Conservation (phyloP, 2,329 filamentous ascomycete genomes). For the Incumbomyces delicatus region DNA sequence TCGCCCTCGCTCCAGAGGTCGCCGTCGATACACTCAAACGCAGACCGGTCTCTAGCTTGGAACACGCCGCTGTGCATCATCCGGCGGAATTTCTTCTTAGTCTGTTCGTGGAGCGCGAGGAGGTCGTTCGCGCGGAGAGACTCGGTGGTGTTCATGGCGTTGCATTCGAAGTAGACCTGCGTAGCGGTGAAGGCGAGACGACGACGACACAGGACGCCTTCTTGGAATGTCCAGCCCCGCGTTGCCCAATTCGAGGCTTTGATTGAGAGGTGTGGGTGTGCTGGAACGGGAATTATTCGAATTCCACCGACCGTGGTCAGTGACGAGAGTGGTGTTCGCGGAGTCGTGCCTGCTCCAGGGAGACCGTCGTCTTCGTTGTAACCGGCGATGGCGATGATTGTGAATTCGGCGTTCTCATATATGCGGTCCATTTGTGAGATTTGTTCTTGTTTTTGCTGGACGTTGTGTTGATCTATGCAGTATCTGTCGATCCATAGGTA, state of each 20-base stretch:
- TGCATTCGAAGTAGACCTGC: slow-evolving; percentile 23
- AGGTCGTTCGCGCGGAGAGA: neutral
- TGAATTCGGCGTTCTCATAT: slow-evolving; percentile 38
- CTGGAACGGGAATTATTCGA: neutral
- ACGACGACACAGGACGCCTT: slow-evolving; percentile 23
- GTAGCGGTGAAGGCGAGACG: slow-evolving; percentile 26
- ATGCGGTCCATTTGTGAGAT: slow-evolving; percentile 38
- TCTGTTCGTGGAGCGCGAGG: neutral
- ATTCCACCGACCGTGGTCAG: neutral
- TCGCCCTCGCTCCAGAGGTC: too few relatives aligned
- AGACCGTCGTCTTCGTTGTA: slow-evolving; percentile 30
- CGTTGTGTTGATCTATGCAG: slow-evolving; percentile 35
- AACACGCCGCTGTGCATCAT: neutral
- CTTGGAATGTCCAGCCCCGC: slow-evolving; percentile 29
- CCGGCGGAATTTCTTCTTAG: neutral
- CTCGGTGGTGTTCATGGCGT: neutral
- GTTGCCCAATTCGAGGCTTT: neutral
- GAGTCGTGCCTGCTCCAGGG: slow-evolving; percentile 10
- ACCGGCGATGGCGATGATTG: slow-evolving; percentile 32
- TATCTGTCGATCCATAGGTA: slow-evolving; percentile 38
- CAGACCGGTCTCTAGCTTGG: neutral
- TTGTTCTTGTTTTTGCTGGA: slow-evolving; percentile 31
- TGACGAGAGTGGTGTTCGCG: neutral
- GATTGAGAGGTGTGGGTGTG: neutral
- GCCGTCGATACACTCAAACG: too few relatives aligned